Evolutionary conservation across 1,284 basidiomycete species (phyloP), one percentile per base, ranked within the genome.

Genomic region (Apiotrichum sp.): DNA sequence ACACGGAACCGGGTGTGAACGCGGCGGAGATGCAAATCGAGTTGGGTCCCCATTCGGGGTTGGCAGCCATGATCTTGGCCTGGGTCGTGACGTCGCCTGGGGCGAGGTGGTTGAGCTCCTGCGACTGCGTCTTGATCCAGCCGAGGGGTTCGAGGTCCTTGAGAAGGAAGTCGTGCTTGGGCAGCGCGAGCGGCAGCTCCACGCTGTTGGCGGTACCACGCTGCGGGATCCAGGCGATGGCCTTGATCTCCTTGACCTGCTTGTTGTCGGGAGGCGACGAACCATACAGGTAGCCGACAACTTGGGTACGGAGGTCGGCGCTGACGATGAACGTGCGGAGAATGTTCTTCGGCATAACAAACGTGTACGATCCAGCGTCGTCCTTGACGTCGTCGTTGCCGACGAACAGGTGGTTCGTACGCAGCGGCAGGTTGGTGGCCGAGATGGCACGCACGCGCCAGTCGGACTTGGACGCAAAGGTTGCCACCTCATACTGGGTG

Each of bases 231-330:
- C 93, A 96, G 9, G 85, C 93, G 46, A 98, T 82, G 22, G 92
- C 93, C 81, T 95, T 96, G 78, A 99, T 89, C 79, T 99, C 96
- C 79, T 98, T 97, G 64, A 98, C 96, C 74, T 95, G 92, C 64
- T 90, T 89, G 80, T 98, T 98, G 77, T 99, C 93, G 1, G 90
- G 83, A 6, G 96, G 95, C 22, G 89, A 93, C 9, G 82, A 81
- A 61, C 96, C 96, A 72, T 96, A 99, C 61, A 99, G 75, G 80
- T 86, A 96, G 0, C 87, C 95, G 0, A 92, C 93, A 43, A 97
- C 90, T 78, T 98, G 95, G 1, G 96, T 96, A 46, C 96, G 87
- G 48, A 98, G 81, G 78, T 99, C 96, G 31, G 93, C 84, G 31
- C 90, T 88, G 50, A 89, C 85, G 68, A 98, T 89, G 78, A 99